Evolutionary conservation across 2,329 filamentous ascomycete genomes (phyloP).

Genomic region (Cladophialophora exuberans): DNA sequence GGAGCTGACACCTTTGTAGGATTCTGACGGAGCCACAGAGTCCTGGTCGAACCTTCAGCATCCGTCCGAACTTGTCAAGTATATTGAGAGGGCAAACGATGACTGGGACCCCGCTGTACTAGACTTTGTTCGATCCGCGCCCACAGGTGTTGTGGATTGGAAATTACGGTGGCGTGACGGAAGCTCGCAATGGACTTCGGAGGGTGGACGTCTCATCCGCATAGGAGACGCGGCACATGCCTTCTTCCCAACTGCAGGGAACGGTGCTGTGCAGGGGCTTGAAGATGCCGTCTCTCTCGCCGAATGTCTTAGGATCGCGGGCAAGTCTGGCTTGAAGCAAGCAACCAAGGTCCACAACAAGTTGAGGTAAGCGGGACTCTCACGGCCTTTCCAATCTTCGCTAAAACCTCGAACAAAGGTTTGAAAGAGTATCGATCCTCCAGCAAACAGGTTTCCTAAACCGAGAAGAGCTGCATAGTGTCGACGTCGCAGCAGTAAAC

Average conservation of each 20-base stretch:
- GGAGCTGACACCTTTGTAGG: not conserved
- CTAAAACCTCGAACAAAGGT: constrained; percentile 1
- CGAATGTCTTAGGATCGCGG: constrained; percentile 40
- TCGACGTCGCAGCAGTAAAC: not conserved
- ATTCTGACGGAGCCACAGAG: constrained; percentile 1
- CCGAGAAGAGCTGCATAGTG: constrained; percentile 8
- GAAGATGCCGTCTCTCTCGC: constrained; percentile 57
- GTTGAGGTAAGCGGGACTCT: constrained; percentile 6
- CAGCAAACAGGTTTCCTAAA: constrained; percentile 14
- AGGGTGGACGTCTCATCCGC: constrained; percentile 43
- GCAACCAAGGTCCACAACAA: constrained; percentile 19
- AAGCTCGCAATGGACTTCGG: constrained; percentile 7
- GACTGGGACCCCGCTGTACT: constrained; percentile 14
- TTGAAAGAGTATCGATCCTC: constrained; percentile 10
- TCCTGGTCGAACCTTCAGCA: constrained; percentile 9
- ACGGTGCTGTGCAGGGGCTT: constrained; percentile 58
- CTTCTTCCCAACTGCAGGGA: constrained; percentile 56
- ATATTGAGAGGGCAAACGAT: not conserved
- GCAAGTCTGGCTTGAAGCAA: constrained; percentile 27
- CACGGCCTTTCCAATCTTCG: not conserved
- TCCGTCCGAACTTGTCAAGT: not conserved
- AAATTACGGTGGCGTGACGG: constrained; percentile 13
- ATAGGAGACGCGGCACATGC: constrained; percentile 59
- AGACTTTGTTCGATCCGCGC: constrained; percentile 5
- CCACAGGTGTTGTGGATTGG: constrained; percentile 10